Evolutionary conservation across 345 rosid species (phyloP).

Genomic region (Mercurialis annua): DNA sequence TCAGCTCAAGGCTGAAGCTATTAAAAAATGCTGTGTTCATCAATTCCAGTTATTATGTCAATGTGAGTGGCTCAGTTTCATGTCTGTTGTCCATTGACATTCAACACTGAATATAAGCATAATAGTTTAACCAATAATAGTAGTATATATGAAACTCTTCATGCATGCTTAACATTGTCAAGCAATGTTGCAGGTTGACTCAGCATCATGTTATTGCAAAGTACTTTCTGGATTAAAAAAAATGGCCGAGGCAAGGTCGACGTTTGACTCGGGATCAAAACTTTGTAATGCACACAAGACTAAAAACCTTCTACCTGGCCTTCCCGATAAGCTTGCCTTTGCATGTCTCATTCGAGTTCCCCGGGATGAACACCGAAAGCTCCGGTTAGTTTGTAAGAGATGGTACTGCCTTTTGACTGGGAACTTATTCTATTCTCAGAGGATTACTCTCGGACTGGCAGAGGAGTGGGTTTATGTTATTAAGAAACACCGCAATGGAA

Average conservation of each 20-base stretch:
- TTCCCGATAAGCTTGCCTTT: slow-evolving; percentile 93
- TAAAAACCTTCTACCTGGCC: slow-evolving; percentile 82
- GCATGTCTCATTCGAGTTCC: slow-evolving; percentile 94
- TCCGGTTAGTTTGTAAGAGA: slow-evolving; percentile 79
- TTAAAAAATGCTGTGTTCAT: background rate
- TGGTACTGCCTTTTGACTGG: slow-evolving; percentile 78
- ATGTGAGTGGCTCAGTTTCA: background rate
- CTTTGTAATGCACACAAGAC: slow-evolving; percentile 86
- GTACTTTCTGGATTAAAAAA: slow-evolving; percentile 88
- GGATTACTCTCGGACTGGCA: slow-evolving; percentile 74
- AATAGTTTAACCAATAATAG: slow-evolving; percentile 1
- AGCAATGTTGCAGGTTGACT: slow-evolving; percentile 71
- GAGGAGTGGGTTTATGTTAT: slow-evolving; percentile 98
- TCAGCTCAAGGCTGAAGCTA: background rate
- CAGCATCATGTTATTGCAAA: slow-evolving; percentile 90
- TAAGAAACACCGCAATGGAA: slow-evolving; percentile 85
- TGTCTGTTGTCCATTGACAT: background rate
- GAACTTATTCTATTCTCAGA: slow-evolving; percentile 68
- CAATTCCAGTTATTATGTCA: background rate
- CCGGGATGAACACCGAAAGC: slow-evolving; percentile 78
- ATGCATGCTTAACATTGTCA: slow-evolving; percentile 5
- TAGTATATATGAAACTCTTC: background rate
- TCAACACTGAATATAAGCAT: background rate
- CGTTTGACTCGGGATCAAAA: slow-evolving; percentile 91
- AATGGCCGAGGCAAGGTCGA: slow-evolving; percentile 90